Base-by-base conservation (phyloP, 768 basidiomycete species). In the Suillus alpinus region DNA sequence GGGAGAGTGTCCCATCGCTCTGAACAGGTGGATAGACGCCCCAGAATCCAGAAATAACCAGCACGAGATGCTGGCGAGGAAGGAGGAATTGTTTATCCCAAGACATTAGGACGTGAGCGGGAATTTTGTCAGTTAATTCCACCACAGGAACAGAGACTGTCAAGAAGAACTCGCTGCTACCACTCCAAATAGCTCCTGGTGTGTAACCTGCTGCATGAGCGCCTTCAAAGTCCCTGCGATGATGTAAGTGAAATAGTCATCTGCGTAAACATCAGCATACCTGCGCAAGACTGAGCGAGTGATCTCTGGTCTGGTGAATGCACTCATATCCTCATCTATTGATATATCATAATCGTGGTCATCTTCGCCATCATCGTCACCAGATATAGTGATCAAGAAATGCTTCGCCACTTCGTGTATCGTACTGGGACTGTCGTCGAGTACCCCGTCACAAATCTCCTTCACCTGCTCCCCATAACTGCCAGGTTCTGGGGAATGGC, bases 81-180 rank as follows among this genome's bases (percentile, higher is more conserved):
- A 83, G 77, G 23, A 90, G 77, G 6, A 91, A 79, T 9, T 81
- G 81, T 14, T 83, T 77, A 66, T 91, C 89, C 89, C 89, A 91
- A 26, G 88, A 88, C 72, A 88, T 82, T 36, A 91, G 75, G 10
- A 87, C 88, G 40, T 84, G 84, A 3, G 86, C 80, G 12, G 87
- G 80, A 26, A 89, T 83, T 55, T 76, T 78, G 13, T 78, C 65
- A 14, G 84, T 77, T 12, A 88, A 77, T 10, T 65, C 73, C 60
- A 86, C 74, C 43, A 83, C 78, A 12, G 86, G 83, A n/a, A 85
- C 60, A 2, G 86, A 86, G 7, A 87, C 75, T 2, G 84, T 83
- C 13, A 88, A 69, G 14, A 78, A 77, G 62, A 85, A 81, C 62
- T 83, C 83, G 63, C 83, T 77, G 37, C 75, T 75, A 16, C 77